Conservation (phyloP, 1,284 basidiomycete species). For the Naganishia sp. region DNA sequence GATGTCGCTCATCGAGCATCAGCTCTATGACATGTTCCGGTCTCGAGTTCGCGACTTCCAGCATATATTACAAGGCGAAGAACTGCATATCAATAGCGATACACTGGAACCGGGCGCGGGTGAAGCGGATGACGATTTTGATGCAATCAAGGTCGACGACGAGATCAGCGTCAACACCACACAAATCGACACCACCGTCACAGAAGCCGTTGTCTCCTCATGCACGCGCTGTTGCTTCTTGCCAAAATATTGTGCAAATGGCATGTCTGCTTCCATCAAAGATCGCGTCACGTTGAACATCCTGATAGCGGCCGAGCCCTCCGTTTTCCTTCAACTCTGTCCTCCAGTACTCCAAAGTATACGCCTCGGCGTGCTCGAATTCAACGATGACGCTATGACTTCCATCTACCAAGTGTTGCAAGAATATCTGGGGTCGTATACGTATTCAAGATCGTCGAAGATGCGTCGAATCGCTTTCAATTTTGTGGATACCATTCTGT, state of each 20-base stretch:
- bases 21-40: slow-evolving; percentile 16
- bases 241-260: slow-evolving; percentile 59
- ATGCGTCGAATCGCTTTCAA: slow-evolving; percentile 62
- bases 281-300: slow-evolving; percentile 67
- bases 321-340: slow-evolving; percentile 63
- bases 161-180: slow-evolving; percentile 59
- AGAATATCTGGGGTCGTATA: slow-evolving; percentile 62
- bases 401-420: slow-evolving; percentile 62
- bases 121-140: slow-evolving; percentile 8
- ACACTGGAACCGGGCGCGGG: background rate
- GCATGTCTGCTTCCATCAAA: slow-evolving; percentile 60
- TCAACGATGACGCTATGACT: slow-evolving; percentile 61
- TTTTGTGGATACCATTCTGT: slow-evolving; percentile 67
- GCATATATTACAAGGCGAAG: slow-evolving; percentile 8
- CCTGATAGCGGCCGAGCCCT: slow-evolving; percentile 59
- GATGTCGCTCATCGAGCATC: no score
- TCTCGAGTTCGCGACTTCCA: slow-evolving; percentile 15
- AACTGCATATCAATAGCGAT: background rate
- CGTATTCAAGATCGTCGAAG: slow-evolving; percentile 61
- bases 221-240: slow-evolving; percentile 59
- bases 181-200: slow-evolving; percentile 57
- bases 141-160: slow-evolving; percentile 58
- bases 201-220: slow-evolving; percentile 41
- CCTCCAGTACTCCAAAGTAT: slow-evolving; percentile 63
- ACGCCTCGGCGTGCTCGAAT: slow-evolving; percentile 60